These are phyloP conservation scores for Phaffia rhodozyma DNA, from an alignment of 1,284 basidiomycete genomes.

Conservation along the genomic window DNA sequence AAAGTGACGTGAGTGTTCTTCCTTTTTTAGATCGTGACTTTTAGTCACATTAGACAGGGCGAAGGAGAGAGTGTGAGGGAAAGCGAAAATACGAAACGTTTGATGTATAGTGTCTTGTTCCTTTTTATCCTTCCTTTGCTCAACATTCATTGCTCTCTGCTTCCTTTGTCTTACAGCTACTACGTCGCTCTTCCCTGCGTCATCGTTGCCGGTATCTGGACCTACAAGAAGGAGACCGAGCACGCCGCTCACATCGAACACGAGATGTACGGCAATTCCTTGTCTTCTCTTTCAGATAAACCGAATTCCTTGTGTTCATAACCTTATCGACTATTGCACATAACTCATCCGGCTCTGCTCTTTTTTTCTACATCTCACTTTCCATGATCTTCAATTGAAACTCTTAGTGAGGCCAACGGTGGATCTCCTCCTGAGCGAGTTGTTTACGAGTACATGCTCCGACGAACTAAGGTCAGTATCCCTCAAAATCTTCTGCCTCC, in stretches of 20 bases:
- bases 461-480: constrained; percentile 12
- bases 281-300: background rate
- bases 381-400: background rate
- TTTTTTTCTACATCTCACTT: background rate
- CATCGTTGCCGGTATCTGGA: constrained; percentile 2
- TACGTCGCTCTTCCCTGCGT: constrained; percentile 14
- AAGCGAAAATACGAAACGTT: background rate
- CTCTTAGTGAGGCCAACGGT: constrained; percentile 8
- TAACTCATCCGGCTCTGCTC: background rate
- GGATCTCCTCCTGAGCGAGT: constrained; percentile 5
- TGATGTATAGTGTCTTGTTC: background rate
- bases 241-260: constrained; percentile 16
- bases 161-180: background rate
- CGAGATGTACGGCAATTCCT: constrained; percentile 11
- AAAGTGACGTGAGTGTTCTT: constrained; percentile 14
- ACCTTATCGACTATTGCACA: background rate
- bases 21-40: background rate
- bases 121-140: background rate
- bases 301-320: background rate
- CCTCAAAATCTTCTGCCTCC: background rate
- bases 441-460: constrained; percentile 14
- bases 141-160: background rate
- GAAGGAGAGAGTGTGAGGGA: background rate
- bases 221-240: constrained; percentile 14
- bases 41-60: background rate